phyloP scores from a whole-genome alignment of 306 rosid species.

The Chamaecrista fasciculata region DNA sequence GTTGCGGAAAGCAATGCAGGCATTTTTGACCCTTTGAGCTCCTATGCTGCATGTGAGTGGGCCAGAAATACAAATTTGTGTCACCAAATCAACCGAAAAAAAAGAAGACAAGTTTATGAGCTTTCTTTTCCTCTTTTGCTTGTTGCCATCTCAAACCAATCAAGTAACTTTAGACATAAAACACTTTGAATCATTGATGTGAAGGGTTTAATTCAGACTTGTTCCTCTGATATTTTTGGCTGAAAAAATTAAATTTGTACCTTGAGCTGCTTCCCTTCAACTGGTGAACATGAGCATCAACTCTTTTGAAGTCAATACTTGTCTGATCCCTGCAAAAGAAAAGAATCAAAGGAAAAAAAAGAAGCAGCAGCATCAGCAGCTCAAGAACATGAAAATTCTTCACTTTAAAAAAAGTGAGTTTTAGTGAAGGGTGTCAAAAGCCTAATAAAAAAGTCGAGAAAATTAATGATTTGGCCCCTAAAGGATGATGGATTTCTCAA shows the following conservation, averaged over 20 bases:
- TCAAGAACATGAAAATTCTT: slow-evolving; percentile 24
- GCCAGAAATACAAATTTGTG: slow-evolving; percentile 28
- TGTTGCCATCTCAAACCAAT: not conserved
- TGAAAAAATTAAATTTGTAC: slow-evolving; percentile 38
- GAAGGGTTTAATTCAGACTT: slow-evolving; percentile 17
- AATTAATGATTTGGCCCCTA: no score
- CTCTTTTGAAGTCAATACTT: slow-evolving; percentile 73
- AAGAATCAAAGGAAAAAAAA: slow-evolving; percentile 23
- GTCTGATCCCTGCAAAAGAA: slow-evolving; percentile 58
- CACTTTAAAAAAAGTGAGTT: not conserved
- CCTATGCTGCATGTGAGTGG: slow-evolving; percentile 88
- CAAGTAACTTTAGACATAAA: not conserved
- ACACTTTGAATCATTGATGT: not conserved
- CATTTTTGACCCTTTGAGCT: slow-evolving; percentile 84
- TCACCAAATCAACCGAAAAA: slow-evolving; percentile 9
- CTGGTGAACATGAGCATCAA: slow-evolving; percentile 97
- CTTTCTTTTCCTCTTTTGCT: not conserved
- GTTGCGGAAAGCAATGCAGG: slow-evolving; percentile 79
- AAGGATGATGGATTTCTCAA: no score
- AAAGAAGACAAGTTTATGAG: not conserved
- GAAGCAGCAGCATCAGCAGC: no score
- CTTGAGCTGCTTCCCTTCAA: slow-evolving; percentile 98
- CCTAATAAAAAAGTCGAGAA: no score
- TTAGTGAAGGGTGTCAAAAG: not conserved
- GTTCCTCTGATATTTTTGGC: not conserved